phyloP scores from a whole-genome alignment of 1,284 basidiomycete genomes.

The Ceratobasidium sp. region DNA sequence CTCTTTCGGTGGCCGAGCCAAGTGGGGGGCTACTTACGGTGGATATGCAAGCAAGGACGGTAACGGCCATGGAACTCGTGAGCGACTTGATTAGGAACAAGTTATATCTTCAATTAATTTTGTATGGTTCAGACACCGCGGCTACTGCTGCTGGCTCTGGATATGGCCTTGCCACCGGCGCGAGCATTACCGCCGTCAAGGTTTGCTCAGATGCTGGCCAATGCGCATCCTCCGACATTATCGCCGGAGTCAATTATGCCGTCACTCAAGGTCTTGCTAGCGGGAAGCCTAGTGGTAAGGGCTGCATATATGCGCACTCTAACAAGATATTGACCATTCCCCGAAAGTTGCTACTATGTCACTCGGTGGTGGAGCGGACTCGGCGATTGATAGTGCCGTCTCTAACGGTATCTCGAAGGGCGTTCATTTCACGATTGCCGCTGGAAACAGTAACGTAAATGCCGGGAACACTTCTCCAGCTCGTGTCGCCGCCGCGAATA shows the following conservation, averaged over 20 bases:
- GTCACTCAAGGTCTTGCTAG: not conserved
- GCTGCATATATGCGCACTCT: not conserved
- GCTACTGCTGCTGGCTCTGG: slow-evolving; percentile 59
- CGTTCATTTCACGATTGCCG: slow-evolving; percentile 94
- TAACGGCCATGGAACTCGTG: slow-evolving; percentile 42
- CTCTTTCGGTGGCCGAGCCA: slow-evolving; percentile 39
- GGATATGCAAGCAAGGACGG: slow-evolving; percentile 46
- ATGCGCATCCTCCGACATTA: slow-evolving; percentile 94
- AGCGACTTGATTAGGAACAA: not conserved
- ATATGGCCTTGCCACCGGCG: slow-evolving; percentile 96
- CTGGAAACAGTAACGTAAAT: slow-evolving; percentile 72
- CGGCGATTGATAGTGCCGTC: slow-evolving; percentile 41
- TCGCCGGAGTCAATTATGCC: slow-evolving; percentile 78
- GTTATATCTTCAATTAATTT: not conserved
- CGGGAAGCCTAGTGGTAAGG: not conserved
- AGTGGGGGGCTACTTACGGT: slow-evolving; percentile 51
- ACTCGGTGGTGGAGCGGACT: slow-evolving; percentile 36
- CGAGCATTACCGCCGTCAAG: slow-evolving; percentile 94
- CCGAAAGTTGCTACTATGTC: slow-evolving; percentile 40
- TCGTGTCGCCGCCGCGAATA: slow-evolving; percentile 85
- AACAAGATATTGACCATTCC: not conserved
- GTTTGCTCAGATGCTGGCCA: slow-evolving; percentile 93
- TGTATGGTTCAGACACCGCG: slow-evolving; percentile 43
- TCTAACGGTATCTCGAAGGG: slow-evolving; percentile 75
- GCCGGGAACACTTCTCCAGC: slow-evolving; percentile 48